Base-by-base conservation (phyloP, 139 green algal genomes). In the Coccomyxa sp. region DNA sequence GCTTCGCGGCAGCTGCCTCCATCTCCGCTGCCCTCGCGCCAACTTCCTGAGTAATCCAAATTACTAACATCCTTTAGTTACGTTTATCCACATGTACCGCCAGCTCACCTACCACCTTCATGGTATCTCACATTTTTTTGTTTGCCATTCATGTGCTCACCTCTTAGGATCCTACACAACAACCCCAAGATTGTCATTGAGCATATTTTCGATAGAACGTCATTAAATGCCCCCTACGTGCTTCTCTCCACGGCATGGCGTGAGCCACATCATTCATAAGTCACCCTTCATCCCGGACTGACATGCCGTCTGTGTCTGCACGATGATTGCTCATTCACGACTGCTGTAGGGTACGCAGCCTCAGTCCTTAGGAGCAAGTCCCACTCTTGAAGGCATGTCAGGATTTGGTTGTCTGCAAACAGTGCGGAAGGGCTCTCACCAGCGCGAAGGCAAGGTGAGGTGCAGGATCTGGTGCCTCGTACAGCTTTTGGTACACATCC, bases 381-480 rank as follows among this genome's bases (percentile, higher is more conserved):
- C 21, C 10, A 74, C 1, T 27, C 16, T 27, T 71, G 9, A 74
- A 23, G 66, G 4, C 21, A 74, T 30, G 4, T 74, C 21, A 74
- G 66, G 21, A 27, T 27, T 3, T 23, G 21, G 66, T 74, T 74
- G 21, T 74, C 21, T 13, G 66, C 21, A 30, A 27, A 74, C 9
- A 10, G 66, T 27, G 23, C 66, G 23, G 9, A 23, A 74, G 66
- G 21, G 21, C 66, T 15, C 78, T 67, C 51, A 88, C 86, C 66
- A 96, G 83, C 1, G 90, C 90, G 0, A 82, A 60, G 0, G 87
- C 83, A 1, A 99, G 87, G 13, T 89, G 87, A 7, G 89, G 87
- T 0, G 93, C 91, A n/a, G 96, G 96, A 83, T 99, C 96, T 12
- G 96, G 96, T 0, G 96, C 96, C 81, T 98, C 96, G 68, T 95